Evolutionary conservation across 495 filamentous ascomycete genomes (phyloP).

Genomic region (Evansstolkia leycettana): DNA sequence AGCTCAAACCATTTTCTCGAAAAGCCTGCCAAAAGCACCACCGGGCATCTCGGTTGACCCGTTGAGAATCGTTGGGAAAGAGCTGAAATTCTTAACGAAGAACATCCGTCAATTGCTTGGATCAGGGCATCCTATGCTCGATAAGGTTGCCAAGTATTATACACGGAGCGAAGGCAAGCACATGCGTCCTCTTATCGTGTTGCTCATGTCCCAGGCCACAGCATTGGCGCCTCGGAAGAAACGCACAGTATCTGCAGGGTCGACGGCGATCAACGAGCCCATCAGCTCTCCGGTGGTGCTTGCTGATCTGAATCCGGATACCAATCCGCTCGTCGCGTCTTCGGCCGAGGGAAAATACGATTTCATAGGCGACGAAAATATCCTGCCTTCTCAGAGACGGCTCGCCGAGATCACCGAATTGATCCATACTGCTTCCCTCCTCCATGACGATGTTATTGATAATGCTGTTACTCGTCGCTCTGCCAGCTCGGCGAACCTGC

Average conservation of each 20-base stretch:
- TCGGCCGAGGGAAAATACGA: conserved; percentile 36
- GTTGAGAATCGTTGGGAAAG: conserved; percentile 75
- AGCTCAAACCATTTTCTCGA: conserved; percentile 63
- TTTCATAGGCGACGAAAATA: conserved; percentile 48
- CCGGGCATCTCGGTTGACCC: conserved; percentile 58
- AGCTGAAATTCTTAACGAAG: conserved; percentile 85
- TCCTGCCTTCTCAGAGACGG: conserved; percentile 83
- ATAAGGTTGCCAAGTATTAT: conserved; percentile 96
- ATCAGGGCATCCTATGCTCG: conserved; percentile 84
- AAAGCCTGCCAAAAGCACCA: conserved; percentile 48
- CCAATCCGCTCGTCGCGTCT: conserved; percentile 37
- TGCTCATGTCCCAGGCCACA: conserved; percentile 92
- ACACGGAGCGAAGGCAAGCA: conserved; percentile 96
- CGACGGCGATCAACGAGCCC: conserved; percentile 53
- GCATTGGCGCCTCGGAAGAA: conserved; percentile 57
- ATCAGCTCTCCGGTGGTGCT: conserved; percentile 67
- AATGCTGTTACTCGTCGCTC: conserved; percentile 74
- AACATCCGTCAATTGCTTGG: conserved; percentile 82
- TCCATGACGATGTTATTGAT: conserved; percentile 98
- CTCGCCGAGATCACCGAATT: conserved; percentile 94
- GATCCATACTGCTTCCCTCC: conserved; percentile 89
- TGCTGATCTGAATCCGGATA: conserved; percentile 69
- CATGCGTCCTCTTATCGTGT: conserved; percentile 81
- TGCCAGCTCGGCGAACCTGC: conserved; percentile 75
- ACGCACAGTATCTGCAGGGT: conserved; percentile 21